Evolutionary conservation across 2,329 filamentous ascomycete species (phyloP).

Genomic region (Diaporthe amygdali): DNA sequence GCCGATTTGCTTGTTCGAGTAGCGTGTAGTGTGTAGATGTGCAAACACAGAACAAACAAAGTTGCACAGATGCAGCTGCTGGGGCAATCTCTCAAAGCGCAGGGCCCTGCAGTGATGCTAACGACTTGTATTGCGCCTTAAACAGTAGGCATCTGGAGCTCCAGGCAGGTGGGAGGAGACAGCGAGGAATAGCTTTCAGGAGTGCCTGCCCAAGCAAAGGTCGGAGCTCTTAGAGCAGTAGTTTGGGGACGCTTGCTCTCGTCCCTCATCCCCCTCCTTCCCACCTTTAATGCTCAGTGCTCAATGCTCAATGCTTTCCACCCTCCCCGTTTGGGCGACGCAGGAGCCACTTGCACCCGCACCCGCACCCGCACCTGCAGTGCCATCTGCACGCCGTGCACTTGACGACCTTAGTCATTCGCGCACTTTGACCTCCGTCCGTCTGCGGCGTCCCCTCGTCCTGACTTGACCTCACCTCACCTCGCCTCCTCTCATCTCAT

Average conservation of each 20-base stretch:
- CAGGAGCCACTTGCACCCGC: constrained; percentile 6
- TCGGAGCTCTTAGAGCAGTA: background rate
- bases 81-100: background rate
- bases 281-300: background rate
- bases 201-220: background rate
- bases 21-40: no score
- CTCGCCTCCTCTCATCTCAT: constrained; percentile 8
- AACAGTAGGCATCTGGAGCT: background rate
- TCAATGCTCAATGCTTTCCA: no score
- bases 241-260: background rate
- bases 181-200: background rate
- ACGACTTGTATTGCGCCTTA: background rate
- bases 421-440: background rate
- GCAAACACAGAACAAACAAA: background rate
- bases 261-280: background rate
- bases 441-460: background rate
- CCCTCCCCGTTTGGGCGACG: background rate
- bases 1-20: background rate
- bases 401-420: constrained; percentile 18
- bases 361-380: background rate
- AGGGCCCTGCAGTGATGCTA: background rate
- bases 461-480: constrained; percentile 10
- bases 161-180: background rate
- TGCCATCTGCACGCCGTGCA: no score
- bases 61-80: background rate